A percentile compares a stretch with the other conserved stretches of the same genome.
phyloP scores from a whole-genome alignment of 2,329 filamentous ascomycete species.

The Aspergillus sp. region DNA sequence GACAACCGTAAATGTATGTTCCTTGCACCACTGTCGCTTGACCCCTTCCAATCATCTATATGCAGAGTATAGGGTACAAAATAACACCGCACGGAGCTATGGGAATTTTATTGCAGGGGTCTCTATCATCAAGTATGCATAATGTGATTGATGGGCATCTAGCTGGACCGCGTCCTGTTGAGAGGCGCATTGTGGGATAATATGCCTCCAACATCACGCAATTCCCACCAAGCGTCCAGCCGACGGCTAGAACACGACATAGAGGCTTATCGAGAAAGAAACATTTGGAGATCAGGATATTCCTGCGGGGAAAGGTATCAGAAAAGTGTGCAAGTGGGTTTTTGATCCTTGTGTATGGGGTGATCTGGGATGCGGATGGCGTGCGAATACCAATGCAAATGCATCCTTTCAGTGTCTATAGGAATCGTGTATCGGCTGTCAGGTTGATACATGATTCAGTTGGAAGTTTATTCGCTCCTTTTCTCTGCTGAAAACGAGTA shows the following conservation, averaged over 20 bases:
- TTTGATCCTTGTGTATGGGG: slow-evolving; percentile 4
- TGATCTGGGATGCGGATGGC: slow-evolving; percentile 11
- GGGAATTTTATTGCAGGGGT: background rate
- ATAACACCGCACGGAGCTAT: no score
- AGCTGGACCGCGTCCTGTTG: background rate
- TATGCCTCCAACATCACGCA: background rate
- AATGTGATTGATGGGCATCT: background rate
- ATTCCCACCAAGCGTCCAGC: background rate
- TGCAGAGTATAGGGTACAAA: no score
- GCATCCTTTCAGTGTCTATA: background rate
- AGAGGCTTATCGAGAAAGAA: no score
- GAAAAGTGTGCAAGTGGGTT: background rate
- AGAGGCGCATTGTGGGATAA: background rate
- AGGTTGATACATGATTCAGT: background rate
- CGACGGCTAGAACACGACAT: background rate
- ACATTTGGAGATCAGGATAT: background rate
- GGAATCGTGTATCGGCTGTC: background rate
- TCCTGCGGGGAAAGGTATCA: slow-evolving; percentile 2
- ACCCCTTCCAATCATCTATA: no score
- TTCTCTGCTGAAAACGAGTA: no score
- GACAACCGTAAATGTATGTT: no score
- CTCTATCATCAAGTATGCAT: background rate
- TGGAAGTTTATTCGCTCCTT: no score
- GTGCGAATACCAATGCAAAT: slow-evolving; percentile 5
- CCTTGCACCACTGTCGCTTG: no score